Conservation (phyloP, 352 stramenopile species). For the Pseudoperonospora humuli region DNA sequence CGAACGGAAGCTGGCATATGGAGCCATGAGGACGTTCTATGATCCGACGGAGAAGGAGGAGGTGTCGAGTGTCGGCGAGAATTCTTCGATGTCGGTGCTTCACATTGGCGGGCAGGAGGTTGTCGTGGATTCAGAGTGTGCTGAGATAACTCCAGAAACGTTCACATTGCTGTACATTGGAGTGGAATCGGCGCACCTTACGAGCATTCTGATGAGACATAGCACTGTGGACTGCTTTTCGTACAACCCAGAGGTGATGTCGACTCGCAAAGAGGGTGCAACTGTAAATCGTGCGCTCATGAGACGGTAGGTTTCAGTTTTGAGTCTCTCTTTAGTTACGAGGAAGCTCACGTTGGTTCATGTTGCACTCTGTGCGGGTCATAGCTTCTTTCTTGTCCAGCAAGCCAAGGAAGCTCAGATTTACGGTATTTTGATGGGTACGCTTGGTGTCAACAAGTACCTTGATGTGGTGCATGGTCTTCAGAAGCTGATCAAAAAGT, state of each 20-base stretch:
- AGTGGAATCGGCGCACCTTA: conserved; percentile 67
- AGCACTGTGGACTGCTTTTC: conserved; percentile 62
- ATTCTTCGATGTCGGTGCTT: conserved; percentile 9
- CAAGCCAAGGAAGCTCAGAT: conserved; percentile 91
- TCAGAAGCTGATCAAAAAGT: conserved; percentile 83
- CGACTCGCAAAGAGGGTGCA: conserved; percentile 44
- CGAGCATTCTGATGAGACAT: conserved; percentile 75
- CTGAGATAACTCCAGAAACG: conserved; percentile 31
- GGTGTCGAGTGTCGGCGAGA: not conserved
- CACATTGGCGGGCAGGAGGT: conserved; percentile 62
- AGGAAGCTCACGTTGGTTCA: conserved; percentile 2
- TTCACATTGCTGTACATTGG: conserved; percentile 68
- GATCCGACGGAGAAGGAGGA: conserved; percentile 31
- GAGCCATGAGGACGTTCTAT: conserved; percentile 66
- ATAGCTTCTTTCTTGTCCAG: conserved; percentile 83
- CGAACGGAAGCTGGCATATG: conserved; percentile 41
- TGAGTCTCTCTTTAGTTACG: not conserved
- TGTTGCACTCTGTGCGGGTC: not conserved
- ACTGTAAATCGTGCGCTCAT: conserved; percentile 69
- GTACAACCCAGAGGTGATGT: conserved; percentile 48
- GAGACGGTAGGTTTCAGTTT: conserved; percentile 25
- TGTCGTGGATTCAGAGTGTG: conserved; percentile 18
- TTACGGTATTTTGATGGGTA: conserved; percentile 95
- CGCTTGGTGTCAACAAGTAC: conserved; percentile 88
- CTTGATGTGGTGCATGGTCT: conserved; percentile 87